These are phyloP conservation scores for Thymus quinquecostatus DNA, from an alignment of 257 asterid species.

Conservation along the genomic window DNA sequence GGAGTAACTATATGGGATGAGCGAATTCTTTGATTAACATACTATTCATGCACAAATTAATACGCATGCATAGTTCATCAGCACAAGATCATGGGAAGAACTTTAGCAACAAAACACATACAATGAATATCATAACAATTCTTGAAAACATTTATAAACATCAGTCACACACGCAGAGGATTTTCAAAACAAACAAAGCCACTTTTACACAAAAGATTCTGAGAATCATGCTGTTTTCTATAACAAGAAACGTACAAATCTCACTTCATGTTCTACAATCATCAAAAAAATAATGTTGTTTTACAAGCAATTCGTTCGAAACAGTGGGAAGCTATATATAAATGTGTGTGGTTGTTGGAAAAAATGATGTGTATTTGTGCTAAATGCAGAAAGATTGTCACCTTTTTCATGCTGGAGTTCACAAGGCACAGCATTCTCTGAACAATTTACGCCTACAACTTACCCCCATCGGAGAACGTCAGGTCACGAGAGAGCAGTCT, in stretches of 20 bases:
- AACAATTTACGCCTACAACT: conserved; percentile 21
- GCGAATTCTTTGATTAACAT: no score
- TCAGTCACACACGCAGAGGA: no score
- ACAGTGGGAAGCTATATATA: neutral
- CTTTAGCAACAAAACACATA: no score
- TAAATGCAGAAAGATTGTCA: neutral
- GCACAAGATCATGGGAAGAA: no score
- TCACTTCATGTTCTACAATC: neutral
- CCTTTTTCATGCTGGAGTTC: neutral
- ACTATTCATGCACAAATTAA: no score
- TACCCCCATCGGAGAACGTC: conserved; percentile 31
- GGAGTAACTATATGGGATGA: no score
- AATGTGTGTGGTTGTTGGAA: neutral
- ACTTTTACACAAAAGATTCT: neutral
- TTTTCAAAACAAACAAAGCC: no score
- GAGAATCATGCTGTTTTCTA: neutral
- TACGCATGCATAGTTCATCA: no score
- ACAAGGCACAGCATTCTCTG: neutral
- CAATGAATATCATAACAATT: no score
- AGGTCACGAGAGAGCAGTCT: conserved; percentile 48
- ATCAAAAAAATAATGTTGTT: neutral
- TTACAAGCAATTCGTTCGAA: neutral
- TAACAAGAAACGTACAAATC: neutral
- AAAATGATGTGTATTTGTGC: neutral
- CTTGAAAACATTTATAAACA: no score